These are phyloP conservation scores for Umbelopsis vinacea DNA, from an alignment of 192 early-diverging fungal genomes.

Conservation along the genomic window DNA sequence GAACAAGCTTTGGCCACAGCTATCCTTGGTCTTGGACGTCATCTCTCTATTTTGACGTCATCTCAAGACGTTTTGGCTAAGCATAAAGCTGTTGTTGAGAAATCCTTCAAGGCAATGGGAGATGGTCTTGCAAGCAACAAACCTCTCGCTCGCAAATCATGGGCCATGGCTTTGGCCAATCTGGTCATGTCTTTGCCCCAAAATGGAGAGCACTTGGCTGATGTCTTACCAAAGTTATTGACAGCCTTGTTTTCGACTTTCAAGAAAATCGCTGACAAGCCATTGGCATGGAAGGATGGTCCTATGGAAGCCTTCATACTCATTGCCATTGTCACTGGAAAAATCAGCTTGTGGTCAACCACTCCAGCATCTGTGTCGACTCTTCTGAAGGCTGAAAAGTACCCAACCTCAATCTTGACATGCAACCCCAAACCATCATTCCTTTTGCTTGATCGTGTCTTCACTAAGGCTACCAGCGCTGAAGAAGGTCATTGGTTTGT, in stretches of 20 bases:
- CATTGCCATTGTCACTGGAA: conserved; percentile 56
- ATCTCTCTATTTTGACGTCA: conserved; percentile 53
- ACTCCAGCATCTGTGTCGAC: conserved; percentile 26
- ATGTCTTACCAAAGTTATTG: conserved; percentile 45
- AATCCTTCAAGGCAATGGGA: conserved; percentile 52
- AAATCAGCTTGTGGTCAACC: conserved; percentile 39
- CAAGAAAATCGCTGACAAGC: conserved; percentile 63
- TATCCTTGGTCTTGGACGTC: conserved; percentile 63
- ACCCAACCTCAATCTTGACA: conserved; percentile 37
- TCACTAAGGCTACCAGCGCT: conserved; percentile 64
- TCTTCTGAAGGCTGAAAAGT: conserved; percentile 49
- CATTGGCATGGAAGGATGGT: conserved; percentile 61
- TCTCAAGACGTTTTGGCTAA: conserved; percentile 39
- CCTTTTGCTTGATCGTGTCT: conserved; percentile 84
- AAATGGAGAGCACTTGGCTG: conserved; percentile 20
- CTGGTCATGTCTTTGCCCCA: conserved; percentile 55
- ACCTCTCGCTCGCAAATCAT: conserved; percentile 61
- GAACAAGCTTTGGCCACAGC: conserved; percentile 67
- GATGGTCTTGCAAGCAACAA: conserved; percentile 68
- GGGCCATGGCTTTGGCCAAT: conserved; percentile 63
- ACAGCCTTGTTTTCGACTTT: conserved; percentile 51
- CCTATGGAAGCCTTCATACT: conserved; percentile 69
- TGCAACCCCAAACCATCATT: conserved; percentile 68
- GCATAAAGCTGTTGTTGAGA: conserved; percentile 41
- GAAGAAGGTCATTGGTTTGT: conserved; percentile 73